Conservation (phyloP, 2,329 filamentous ascomycete species). For the Leptographium radiaticola region DNA sequence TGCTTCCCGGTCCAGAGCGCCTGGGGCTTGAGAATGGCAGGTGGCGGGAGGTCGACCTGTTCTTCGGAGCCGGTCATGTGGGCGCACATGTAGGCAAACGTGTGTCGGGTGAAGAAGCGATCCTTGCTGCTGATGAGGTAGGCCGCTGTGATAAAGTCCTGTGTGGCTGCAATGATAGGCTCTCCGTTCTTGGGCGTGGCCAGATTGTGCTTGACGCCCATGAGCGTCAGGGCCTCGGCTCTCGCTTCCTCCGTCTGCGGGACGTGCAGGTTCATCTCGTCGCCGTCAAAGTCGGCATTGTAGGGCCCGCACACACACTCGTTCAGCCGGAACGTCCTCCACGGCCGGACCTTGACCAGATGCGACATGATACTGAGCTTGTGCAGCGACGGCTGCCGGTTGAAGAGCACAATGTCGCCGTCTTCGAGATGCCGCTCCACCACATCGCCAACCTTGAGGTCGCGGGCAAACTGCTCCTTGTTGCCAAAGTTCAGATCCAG, state of each 20-base stretch:
- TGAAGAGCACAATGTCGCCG: constrained; percentile 92
- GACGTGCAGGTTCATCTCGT: constrained; percentile 98
- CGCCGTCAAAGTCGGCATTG: constrained; percentile 97
- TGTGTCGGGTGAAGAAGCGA: constrained; percentile 76
- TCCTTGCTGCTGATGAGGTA: constrained; percentile 89
- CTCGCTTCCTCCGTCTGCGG: constrained; percentile 95
- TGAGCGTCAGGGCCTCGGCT: constrained; percentile 86
- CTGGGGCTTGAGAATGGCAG: constrained; percentile 73
- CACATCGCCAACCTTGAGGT: constrained; percentile 69
- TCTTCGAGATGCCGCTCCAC: constrained; percentile 94
- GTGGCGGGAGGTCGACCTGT: constrained; percentile 72
- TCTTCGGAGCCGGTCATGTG: constrained; percentile 72
- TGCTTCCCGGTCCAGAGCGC: constrained; percentile 92
- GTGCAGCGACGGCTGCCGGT: constrained; percentile 92
- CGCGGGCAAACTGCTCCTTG: constrained; percentile 55
- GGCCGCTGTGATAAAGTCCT: constrained; percentile 96
- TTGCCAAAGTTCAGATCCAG: constrained; percentile 65
- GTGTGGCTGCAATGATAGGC: constrained; percentile 95
- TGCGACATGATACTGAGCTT: constrained; percentile 98
- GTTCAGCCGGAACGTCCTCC: constrained; percentile 92
- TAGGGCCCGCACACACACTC: constrained; percentile 98
- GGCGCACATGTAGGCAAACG: constrained; percentile 80
- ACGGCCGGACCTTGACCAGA: constrained; percentile 81
- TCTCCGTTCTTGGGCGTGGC: constrained; percentile 95
- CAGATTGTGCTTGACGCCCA: constrained; percentile 96